Evolutionary conservation across 208 protist species (phyloP).

Genomic region (Strigomonas culicis): DNA sequence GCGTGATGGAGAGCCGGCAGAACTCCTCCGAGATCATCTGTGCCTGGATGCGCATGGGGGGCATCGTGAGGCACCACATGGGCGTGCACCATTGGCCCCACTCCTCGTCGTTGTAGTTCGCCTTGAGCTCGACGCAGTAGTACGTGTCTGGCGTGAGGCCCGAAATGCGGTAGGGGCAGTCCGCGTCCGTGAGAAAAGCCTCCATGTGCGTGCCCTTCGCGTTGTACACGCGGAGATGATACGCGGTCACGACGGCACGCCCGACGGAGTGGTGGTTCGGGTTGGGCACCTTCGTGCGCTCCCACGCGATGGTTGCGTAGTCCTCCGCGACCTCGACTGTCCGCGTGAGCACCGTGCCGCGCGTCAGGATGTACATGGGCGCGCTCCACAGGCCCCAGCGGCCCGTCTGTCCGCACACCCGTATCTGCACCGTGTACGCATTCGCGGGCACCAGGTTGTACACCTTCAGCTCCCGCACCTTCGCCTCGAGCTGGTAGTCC

Average conservation of each 20-base stretch:
- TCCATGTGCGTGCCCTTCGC: conserved; percentile 64
- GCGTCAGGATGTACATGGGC: conserved; percentile 81
- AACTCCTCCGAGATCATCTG: conserved; percentile 91
- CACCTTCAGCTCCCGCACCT: conserved; percentile 85
- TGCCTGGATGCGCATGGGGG: conserved; percentile 76
- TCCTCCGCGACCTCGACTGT: conserved; percentile 90
- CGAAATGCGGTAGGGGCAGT: conserved; percentile 81
- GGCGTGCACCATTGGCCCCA: conserved; percentile 90
- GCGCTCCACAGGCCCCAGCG: conserved; percentile 87
- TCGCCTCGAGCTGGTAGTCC: conserved; percentile 74
- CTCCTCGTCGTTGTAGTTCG: conserved; percentile 93
- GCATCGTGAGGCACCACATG: conserved; percentile 90
- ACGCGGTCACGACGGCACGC: conserved; percentile 78
- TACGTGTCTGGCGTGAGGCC: conserved; percentile 84
- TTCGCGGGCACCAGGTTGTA: conserved; percentile 76
- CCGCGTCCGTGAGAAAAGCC: conserved; percentile 82
- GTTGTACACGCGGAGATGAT: conserved; percentile 91
- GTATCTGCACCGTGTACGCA: conserved; percentile 88
- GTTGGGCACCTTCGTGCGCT: conserved; percentile 75
- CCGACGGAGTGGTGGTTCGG: conserved; percentile 82
- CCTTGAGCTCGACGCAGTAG: conserved; percentile 91
- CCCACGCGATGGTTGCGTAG: conserved; percentile 84
- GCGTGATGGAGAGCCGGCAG: conserved; percentile 66
- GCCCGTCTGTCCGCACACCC: conserved; percentile 76
- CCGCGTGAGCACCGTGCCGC: conserved; percentile 76